Evolutionary conservation across 192 early-diverging fungal genomes (phyloP), one percentile per base, ranked within the genome.

Genomic region (Globomyces pollinis-pini): DNA sequence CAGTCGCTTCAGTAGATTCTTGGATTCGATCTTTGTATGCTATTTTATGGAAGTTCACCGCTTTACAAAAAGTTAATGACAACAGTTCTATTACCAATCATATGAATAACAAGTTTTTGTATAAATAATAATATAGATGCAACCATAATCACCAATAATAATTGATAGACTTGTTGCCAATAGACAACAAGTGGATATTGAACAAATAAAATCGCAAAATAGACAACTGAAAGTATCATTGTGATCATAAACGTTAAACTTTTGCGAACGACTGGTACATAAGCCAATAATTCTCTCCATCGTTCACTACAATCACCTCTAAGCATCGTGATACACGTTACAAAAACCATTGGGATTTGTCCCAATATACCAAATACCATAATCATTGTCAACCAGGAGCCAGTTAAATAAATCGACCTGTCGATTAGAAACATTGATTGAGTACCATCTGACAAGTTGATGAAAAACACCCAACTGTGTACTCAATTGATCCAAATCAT

Each of bases 1-100:
- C 20, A 20, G 9, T 39, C 11, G 34, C n/a, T 36, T 38, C 20
- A 36, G 15, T 56, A 20, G 21, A 21, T 41, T n/a, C 38, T 24
- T 56, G 32, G 6, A 56, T 36, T 29, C 53, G n/a, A 35, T 56
- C 53, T 24, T n/a, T 16, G 28, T 56, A 56, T 26, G 53, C 16
- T 21, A 26, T 9, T 15, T 29, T 36, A 33, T 56, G 53, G 20
- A 56, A 56, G 33, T 56, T 41, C 21, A 35, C 28, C 36, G 47
- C 47, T n/a, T n/a, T n/a, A n/a, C n/a, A n/a, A n/a, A n/a, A n/a
- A n/a, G n/a, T n/a, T 50, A 50, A 0, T 50, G 26, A 18, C 8
- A 50, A 50, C 21, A 43, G 4, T 18, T n/a, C 13, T 7, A 47
- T 28, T 28, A 1, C 23, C 53, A 55, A 55, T 34, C 7, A 6